Percentiles rank a stretch among this genome's conserved stretches.
Conservation (phyloP, 2,329 filamentous ascomycete genomes). For the Monilinia vaccinii-corymbosi region DNA sequence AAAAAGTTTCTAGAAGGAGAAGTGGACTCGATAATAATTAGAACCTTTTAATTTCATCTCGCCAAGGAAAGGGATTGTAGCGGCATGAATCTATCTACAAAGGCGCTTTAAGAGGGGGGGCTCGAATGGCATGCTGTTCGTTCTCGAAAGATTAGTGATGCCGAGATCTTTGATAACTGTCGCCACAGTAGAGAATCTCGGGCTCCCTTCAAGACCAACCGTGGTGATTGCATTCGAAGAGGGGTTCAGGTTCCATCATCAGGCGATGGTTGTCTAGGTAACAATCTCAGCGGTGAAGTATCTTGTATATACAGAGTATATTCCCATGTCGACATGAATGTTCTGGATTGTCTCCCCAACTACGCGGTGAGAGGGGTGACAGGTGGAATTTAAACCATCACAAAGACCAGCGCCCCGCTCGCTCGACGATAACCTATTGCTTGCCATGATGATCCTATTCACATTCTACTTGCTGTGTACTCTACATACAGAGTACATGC, state of each 20-base stretch:
- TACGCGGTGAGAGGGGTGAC: slow-evolving; percentile 7
- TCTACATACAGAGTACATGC: too few species aligned
- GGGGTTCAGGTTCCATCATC: not conserved
- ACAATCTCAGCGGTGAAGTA: slow-evolving; percentile 12
- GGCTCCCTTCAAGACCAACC: too few species aligned
- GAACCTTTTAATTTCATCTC: slow-evolving; percentile 6
- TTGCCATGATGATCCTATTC: slow-evolving; percentile 4
- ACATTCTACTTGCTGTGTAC: too few species aligned
- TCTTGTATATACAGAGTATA: slow-evolving; percentile 5
- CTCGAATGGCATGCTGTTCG: not conserved
- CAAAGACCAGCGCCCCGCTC: not conserved
- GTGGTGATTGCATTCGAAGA: too few species aligned
- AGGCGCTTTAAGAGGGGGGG: too few species aligned
- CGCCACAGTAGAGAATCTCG: too few species aligned
- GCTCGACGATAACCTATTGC: too few species aligned
- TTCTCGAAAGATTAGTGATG: not conserved
- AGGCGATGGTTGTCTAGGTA: slow-evolving; percentile 5
- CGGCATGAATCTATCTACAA: too few species aligned
- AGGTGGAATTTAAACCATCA: not conserved
- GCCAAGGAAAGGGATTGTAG: not conserved
- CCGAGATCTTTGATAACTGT: not conserved
- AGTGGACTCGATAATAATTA: not conserved
- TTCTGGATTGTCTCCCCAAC: slow-evolving; percentile 7
- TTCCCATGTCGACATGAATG: slow-evolving; percentile 6
- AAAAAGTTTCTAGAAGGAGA: slow-evolving; percentile 9